A percentile compares a stretch with the other conserved stretches of the same genome.
These are phyloP conservation scores for Haematococcus lacustris DNA, from an alignment of 139 green algal species.

Conservation along the genomic window DNA sequence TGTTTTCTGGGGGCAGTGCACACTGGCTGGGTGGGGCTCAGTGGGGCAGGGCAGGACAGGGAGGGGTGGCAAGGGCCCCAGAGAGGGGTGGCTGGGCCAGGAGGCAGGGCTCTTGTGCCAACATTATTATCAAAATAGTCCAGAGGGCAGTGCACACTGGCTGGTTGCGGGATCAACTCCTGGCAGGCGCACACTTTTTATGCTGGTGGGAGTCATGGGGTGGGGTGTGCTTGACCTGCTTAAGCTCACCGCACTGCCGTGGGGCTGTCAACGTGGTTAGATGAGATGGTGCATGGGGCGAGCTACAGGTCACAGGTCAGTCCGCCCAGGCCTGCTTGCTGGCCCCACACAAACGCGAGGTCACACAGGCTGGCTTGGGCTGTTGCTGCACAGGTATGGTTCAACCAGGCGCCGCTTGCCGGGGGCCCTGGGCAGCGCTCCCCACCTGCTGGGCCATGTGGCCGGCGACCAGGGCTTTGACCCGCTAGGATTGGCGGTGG, in stretches of 20 bases:
- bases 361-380: not conserved
- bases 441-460: constrained; percentile 31
- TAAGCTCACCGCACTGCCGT: not conserved
- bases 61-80: not conserved
- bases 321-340: not conserved
- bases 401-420: constrained; percentile 20
- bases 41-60: not conserved
- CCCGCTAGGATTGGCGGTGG: constrained; percentile 35
- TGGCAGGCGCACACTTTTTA: not conserved
- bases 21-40: not conserved
- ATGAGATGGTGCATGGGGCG: not conserved
- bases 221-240: too few species aligned
- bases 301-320: not conserved
- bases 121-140: not conserved
- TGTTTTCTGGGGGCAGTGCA: not conserved
- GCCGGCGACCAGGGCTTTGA: constrained; percentile 63
- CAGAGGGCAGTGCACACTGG: not conserved
- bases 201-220: too few species aligned
- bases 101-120: not conserved
- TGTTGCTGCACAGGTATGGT: constrained; percentile 36
- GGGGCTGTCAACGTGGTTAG: not conserved
- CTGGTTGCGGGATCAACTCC: not conserved
- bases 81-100: not conserved
- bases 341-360: not conserved
- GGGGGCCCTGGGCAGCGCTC: constrained; percentile 19